Conservation (phyloP, 139 green algal species). For the Mychonastes homosphaera region DNA sequence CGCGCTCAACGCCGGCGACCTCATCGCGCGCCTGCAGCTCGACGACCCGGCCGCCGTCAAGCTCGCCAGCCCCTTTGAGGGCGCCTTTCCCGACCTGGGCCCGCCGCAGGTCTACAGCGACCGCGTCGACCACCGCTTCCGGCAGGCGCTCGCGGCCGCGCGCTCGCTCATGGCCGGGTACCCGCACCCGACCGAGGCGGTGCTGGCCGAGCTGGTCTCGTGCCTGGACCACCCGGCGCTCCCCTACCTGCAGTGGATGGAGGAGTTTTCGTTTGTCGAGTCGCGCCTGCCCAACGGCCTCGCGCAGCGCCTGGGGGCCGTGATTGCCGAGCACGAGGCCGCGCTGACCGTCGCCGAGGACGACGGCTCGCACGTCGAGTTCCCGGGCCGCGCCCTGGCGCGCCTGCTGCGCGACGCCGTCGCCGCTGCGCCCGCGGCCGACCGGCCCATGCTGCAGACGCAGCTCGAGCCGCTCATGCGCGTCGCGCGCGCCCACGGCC, state of each 20-base stretch:
- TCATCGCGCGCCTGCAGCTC: constrained; percentile 72
- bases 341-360: constrained; percentile 21
- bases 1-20: constrained; percentile 54
- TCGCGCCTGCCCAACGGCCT: constrained; percentile 41
- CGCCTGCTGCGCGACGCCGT: constrained; percentile 5
- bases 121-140: constrained; percentile 40
- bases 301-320: constrained; percentile 26
- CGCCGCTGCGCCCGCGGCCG: constrained; percentile 7
- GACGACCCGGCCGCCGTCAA: constrained; percentile 18
- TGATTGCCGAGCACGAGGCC: constrained; percentile 33
- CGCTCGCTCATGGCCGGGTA: constrained; percentile 61
- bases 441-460: constrained; percentile 28
- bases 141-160: constrained; percentile 33
- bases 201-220: constrained; percentile 54
- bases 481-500: constrained; percentile 47
- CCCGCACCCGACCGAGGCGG: constrained; percentile 38
- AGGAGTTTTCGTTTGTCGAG: constrained; percentile 58
- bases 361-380: constrained; percentile 4
- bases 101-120: constrained; percentile 32
- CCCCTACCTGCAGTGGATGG: constrained; percentile 72
- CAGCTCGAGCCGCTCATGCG: constrained; percentile 53
- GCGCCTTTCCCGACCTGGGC: constrained; percentile 60
- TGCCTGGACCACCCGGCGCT: constrained; percentile 67
- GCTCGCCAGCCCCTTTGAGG: constrained; percentile 36
- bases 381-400: constrained; percentile 5